Percentiles rank a stretch among this genome's conserved stretches.
These are phyloP conservation scores for Arctium lappa DNA, from an alignment of 129 eudicot genomes.

Conservation along the genomic window DNA sequence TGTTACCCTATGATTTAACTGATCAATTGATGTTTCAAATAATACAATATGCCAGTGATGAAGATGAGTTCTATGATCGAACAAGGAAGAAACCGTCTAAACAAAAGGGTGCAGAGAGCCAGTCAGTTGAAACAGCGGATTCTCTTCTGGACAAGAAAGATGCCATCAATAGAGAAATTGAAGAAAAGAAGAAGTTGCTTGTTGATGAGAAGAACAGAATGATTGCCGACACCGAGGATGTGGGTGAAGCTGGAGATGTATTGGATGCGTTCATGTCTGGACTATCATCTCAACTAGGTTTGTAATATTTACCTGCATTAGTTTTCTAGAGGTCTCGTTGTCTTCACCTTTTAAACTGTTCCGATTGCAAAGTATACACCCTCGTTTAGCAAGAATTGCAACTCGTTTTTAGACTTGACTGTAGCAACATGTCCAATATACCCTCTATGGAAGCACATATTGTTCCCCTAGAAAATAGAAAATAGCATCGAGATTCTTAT, in stretches of 20 bases:
- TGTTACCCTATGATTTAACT: not conserved
- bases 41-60: slow-evolving; percentile 54
- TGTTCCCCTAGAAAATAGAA: not conserved
- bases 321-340: not conserved
- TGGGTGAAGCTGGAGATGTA: slow-evolving; percentile 65
- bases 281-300: slow-evolving; percentile 88
- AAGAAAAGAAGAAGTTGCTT: slow-evolving; percentile 60
- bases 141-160: slow-evolving; percentile 89
- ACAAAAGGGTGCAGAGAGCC: slow-evolving; percentile 56
- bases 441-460: not conserved
- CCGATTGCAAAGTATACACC: too few species aligned
- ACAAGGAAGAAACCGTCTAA: slow-evolving; percentile 59
- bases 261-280: slow-evolving; percentile 94
- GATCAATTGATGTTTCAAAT: not conserved
- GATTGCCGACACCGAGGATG: slow-evolving; percentile 29
- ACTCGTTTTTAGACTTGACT: not conserved
- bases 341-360: too few species aligned
- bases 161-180: slow-evolving; percentile 55
- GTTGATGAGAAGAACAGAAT: slow-evolving; percentile 57
- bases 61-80: slow-evolving; percentile 97
- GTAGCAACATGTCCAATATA: not conserved
- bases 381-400: too few species aligned
- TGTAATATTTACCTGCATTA: slow-evolving; percentile 6
- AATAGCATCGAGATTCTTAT: too few species aligned
- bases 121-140: slow-evolving; percentile 87